Percentiles rank a stretch among this genome's conserved stretches.
These are phyloP conservation scores for Clonostachys solani DNA, from an alignment of 2,329 filamentous ascomycete species.

Conservation along the genomic window DNA sequence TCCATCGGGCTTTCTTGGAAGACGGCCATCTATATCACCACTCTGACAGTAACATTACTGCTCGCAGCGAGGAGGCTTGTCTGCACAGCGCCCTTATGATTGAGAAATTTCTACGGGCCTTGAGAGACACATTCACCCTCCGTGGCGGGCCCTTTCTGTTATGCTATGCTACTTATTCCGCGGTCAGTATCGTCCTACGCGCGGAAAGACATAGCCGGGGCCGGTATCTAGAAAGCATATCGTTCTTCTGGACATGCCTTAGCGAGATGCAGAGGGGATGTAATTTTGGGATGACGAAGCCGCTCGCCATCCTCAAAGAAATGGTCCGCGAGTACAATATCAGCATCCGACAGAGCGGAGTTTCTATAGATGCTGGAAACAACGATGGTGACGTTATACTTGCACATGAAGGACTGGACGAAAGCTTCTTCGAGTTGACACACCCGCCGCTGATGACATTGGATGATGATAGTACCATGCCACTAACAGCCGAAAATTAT, in stretches of 20 bases:
- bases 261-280: conserved; percentile 25
- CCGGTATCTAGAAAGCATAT: conserved; percentile 21
- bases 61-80: conserved; percentile 17
- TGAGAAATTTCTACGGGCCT: conserved; percentile 25
- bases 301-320: conserved; percentile 21
- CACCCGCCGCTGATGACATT: conserved; percentile 15
- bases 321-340: conserved; percentile 22
- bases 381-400: not conserved
- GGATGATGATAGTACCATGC: conserved; percentile 3
- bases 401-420: conserved; percentile 15
- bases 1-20: conserved; percentile 37
- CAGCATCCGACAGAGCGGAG: conserved; percentile 17
- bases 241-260: conserved; percentile 28
- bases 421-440: conserved; percentile 22
- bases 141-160: conserved; percentile 32
- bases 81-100: conserved; percentile 26
- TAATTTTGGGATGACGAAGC: conserved; percentile 27
- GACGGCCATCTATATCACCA: conserved; percentile 20
- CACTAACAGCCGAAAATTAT: conserved; percentile 11
- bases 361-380: conserved; percentile 4
- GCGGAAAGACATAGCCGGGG: conserved; percentile 20
- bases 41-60: conserved; percentile 14
- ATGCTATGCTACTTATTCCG: conserved; percentile 32
- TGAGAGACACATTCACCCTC: conserved; percentile 29
- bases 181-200: conserved; percentile 21